Conservation (phyloP, 1,139 yeast genomes). For the Geotrichum carabidarum region DNA sequence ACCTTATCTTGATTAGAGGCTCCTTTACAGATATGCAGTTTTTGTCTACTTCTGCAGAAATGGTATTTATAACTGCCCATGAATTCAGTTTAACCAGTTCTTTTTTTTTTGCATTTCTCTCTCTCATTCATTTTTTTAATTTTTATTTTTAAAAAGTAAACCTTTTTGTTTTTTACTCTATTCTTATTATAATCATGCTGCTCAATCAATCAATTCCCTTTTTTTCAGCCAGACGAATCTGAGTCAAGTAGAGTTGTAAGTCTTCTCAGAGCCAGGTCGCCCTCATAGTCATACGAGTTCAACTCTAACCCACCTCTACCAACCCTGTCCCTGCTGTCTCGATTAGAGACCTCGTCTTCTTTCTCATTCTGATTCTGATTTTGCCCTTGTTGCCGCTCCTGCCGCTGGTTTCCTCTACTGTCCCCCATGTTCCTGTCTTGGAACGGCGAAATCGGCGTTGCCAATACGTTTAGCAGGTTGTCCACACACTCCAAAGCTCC, state of each 20-base stretch:
- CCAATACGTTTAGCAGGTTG: slow-evolving; percentile 4
- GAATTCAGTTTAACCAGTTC: too few relatives aligned
- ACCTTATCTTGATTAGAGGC: too few relatives aligned
- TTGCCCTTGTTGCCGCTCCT: not conserved
- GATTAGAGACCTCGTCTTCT: not conserved
- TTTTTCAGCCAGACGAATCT: not conserved
- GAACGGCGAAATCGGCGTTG: slow-evolving; percentile 7
- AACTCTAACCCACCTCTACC: not conserved
- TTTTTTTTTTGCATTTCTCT: too few relatives aligned
- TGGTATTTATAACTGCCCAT: too few relatives aligned
- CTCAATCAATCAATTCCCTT: not conserved
- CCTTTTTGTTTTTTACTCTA: not conserved
- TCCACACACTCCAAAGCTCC: slow-evolving; percentile 12
- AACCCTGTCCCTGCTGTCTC: not conserved
- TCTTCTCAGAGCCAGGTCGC: not conserved
- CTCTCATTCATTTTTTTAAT: too few relatives aligned
- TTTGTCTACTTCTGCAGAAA: too few relatives aligned
- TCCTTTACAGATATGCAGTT: too few relatives aligned
- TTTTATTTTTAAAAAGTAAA: not conserved
- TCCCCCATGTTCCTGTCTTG: not conserved
- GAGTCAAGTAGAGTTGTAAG: not conserved
- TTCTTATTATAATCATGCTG: not conserved
- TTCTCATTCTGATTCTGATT: not conserved
- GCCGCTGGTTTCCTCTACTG: too few relatives aligned
- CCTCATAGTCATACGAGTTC: not conserved